Evolutionary conservation across 2,329 filamentous ascomycete species (phyloP).

Genomic region (Lithohypha guttulata): DNA sequence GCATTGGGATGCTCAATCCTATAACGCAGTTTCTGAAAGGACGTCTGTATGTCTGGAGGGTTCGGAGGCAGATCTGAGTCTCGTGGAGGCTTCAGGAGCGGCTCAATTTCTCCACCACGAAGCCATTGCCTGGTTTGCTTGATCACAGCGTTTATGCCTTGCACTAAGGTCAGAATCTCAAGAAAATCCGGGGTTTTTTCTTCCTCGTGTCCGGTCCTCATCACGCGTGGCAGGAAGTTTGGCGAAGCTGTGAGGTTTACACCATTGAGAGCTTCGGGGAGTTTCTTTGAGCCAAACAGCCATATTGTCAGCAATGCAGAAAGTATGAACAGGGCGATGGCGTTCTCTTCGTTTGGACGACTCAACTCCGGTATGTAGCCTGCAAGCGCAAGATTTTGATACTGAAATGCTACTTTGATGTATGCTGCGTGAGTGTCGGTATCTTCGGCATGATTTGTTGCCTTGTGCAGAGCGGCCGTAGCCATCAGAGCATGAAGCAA

Average conservation of each 20-base stretch:
- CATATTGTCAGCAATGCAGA: slow-evolving; percentile 20
- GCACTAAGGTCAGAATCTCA: slow-evolving; percentile 19
- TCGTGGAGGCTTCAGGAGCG: slow-evolving; percentile 17
- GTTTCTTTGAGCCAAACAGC: slow-evolving; percentile 19
- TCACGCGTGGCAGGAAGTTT: neutral
- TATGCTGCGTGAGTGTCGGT: slow-evolving; percentile 20
- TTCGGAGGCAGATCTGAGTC: slow-evolving; percentile 16
- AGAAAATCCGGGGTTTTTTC: slow-evolving; percentile 16
- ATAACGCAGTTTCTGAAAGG: slow-evolving; percentile 14
- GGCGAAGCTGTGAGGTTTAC: slow-evolving; percentile 15
- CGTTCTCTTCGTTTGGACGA: slow-evolving; percentile 19
- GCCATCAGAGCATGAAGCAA: slow-evolving; percentile 34
- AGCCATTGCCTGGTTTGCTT: slow-evolving; percentile 20
- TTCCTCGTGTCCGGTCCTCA: neutral
- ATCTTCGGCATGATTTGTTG: slow-evolving; percentile 21
- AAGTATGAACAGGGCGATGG: slow-evolving; percentile 19
- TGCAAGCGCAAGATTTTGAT: slow-evolving; percentile 21
- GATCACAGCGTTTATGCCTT: slow-evolving; percentile 20
- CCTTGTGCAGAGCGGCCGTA: slow-evolving; percentile 31
- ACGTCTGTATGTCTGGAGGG: slow-evolving; percentile 16
- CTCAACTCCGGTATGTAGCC: slow-evolving; percentile 20
- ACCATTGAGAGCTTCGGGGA: slow-evolving; percentile 19
- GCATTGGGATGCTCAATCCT: neutral
- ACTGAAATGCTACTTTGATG: slow-evolving; percentile 19
- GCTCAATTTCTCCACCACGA: slow-evolving; percentile 18